Evolutionary conservation across 495 filamentous ascomycete genomes (phyloP), one percentile per base, ranked within the genome.

Genomic region (Glonium stellatum): DNA sequence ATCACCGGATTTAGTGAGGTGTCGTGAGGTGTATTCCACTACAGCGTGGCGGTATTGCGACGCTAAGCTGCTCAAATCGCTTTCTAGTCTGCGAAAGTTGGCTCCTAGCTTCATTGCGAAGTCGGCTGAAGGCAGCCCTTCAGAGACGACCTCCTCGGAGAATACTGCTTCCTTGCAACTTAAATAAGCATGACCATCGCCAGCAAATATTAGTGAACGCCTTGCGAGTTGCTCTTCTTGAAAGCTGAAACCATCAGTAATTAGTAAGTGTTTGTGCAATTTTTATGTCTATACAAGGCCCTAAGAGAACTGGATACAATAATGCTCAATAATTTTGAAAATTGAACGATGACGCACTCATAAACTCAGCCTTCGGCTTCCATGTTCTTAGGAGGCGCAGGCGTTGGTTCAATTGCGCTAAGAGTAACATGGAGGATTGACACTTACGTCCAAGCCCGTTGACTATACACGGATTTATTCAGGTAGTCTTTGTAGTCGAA

Each of bases 371-470:
- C 27, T 31, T 6, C 3, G 3, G 6, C 27, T 31, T 31, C 27
- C 2, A 6, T 31, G 2, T 31, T 6, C 6, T 31, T 31, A 31
- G 27, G 27, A 31, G 27, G 27, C 6, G 27, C 6, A 31, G 6
- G 6, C 27, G 6, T 6, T 31, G 27, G 6, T 31, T 31, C 27
- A 31, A 31, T 6, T 31, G 6, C 6, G 27, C 27, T 6, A 31
- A 31, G 6, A 31, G 27, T 31, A 31, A 31, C 6, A n/a, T 50
- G 54, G 31, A 48, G 42, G 3, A 18, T 46, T 19, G 49, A 56
- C 37, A 62, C 57, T 25, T 37, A 55, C 39, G 61, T 64, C 61
- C 61, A 64, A 19, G 61, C 61, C n/a, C 61, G 41, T 9, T 44
- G 6, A 22, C 61, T 55, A 27, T 52, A 64, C 23, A 15, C 51